Percentiles rank a stretch among this genome's conserved stretches.
Conservation (phyloP, 345 rosid genomes). For the Physaria fendleri region DNA sequence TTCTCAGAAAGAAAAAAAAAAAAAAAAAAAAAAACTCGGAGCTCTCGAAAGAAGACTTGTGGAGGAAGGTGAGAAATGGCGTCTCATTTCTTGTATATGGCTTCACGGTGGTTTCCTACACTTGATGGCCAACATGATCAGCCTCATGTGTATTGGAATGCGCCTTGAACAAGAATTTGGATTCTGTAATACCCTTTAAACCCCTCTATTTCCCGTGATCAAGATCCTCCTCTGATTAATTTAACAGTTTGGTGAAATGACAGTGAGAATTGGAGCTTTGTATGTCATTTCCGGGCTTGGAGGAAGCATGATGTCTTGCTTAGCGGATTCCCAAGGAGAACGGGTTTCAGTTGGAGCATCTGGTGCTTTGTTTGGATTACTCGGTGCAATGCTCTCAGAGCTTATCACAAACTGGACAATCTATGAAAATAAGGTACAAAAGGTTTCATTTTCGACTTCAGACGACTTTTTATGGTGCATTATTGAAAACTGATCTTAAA, state of each 20-base stretch:
- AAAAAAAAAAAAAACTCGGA: no score
- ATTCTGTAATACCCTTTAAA: slow-evolving; percentile 45
- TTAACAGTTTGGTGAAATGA: slow-evolving; percentile 4
- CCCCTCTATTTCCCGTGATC: neutral
- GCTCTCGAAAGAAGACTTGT: no score
- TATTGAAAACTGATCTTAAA: neutral
- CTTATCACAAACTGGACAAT: slow-evolving; percentile 89
- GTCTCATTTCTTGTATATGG: slow-evolving; percentile 89
- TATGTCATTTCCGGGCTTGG: slow-evolving; percentile 75
- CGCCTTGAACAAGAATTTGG: slow-evolving; percentile 92
- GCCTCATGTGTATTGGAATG: slow-evolving; percentile 70
- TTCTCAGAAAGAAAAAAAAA: slow-evolving; percentile 7
- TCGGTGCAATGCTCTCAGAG: slow-evolving; percentile 98
- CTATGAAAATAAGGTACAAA: slow-evolving; percentile 66
- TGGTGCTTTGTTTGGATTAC: slow-evolving; percentile 86
- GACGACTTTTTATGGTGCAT: neutral
- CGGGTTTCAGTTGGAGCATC: slow-evolving; percentile 89
- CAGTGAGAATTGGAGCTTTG: slow-evolving; percentile 72
- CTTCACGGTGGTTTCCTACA: slow-evolving; percentile 86
- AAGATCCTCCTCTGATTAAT: neutral
- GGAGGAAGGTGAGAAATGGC: no score
- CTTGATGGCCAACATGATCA: slow-evolving; percentile 64
- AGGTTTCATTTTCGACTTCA: neutral
- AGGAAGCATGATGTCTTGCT: slow-evolving; percentile 74
- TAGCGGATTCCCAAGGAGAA: slow-evolving; percentile 17